Percentiles rank a stretch among this genome's conserved stretches.
Evolutionary conservation across 2,329 filamentous ascomycete genomes (phyloP).

Genomic region (Simplicillium sp.): DNA sequence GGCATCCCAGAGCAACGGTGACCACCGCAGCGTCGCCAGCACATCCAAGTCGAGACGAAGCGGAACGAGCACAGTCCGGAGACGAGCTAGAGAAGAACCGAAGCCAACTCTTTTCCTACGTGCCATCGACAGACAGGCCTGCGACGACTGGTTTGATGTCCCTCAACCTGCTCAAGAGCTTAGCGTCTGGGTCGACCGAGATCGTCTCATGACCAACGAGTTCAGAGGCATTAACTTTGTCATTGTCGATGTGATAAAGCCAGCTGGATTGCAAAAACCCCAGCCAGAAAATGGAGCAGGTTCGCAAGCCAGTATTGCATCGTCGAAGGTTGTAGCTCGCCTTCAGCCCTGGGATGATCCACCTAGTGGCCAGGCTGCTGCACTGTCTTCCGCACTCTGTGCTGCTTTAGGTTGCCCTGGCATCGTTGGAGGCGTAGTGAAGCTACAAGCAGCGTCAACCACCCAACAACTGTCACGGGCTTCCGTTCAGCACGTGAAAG

Average conservation of each 20-base stretch:
- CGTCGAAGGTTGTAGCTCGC: conserved; percentile 61
- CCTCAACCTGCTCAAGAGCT: conserved; percentile 48
- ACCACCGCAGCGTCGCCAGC: conserved; percentile 71
- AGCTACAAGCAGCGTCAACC: conserved; percentile 69
- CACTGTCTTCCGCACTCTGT: conserved; percentile 71
- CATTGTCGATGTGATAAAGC: conserved; percentile 76
- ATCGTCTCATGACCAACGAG: conserved; percentile 61
- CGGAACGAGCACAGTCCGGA: conserved; percentile 63
- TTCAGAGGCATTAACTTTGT: conserved; percentile 72
- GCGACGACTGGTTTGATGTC: conserved; percentile 71
- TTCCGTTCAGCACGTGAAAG: conserved; percentile 56
- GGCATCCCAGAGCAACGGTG: conserved; percentile 53
- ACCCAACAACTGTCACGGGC: conserved; percentile 54
- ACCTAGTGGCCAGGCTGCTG: conserved; percentile 70
- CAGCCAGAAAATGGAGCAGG: conserved; percentile 58
- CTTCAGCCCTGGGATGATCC: conserved; percentile 76
- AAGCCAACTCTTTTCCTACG: conserved; percentile 67
- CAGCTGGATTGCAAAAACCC: conserved; percentile 65
- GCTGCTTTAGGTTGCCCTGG: conserved; percentile 60
- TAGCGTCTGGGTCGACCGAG: conserved; percentile 76
- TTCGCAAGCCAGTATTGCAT: conserved; percentile 30
- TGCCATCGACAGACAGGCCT: conserved; percentile 62
- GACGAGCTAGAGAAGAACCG: conserved; percentile 51
- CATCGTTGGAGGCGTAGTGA: conserved; percentile 77
- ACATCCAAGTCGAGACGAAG: conserved; percentile 71